phyloP scores from a whole-genome alignment of 352 stramenopile species.

The Phytophthora palmivora region DNA sequence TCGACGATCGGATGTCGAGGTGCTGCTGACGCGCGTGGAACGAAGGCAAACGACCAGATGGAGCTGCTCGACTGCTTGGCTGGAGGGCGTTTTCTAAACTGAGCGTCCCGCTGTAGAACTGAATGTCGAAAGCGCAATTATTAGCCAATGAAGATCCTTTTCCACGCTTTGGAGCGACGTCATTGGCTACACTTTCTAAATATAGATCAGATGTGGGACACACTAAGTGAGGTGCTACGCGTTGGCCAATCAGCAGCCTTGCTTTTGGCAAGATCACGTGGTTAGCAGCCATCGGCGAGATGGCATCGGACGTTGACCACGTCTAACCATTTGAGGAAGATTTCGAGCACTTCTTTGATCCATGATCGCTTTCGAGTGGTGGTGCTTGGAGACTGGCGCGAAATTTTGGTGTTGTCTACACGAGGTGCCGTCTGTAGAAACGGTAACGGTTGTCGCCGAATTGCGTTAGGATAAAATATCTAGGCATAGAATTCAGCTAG shows the following conservation, averaged over 20 bases:
- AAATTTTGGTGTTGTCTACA: not conserved
- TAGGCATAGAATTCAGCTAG: too few species aligned
- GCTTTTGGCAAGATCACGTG: not conserved
- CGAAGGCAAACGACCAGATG: not conserved
- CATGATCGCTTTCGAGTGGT: not conserved
- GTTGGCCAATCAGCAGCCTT: slow-evolving; percentile 1
- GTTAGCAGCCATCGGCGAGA: too few species aligned
- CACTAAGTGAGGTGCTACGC: slow-evolving; percentile 3
- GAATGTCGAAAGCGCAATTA: slow-evolving; percentile 18
- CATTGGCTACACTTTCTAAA: slow-evolving; percentile 9
- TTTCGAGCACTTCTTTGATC: not conserved
- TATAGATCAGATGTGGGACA: slow-evolving; percentile 8
- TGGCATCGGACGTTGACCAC: too few species aligned
- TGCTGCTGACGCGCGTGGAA: not conserved
- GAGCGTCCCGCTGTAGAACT: slow-evolving; percentile 10
- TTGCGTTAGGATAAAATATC: too few species aligned
- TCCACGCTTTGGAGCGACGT: not conserved
- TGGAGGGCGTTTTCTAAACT: slow-evolving; percentile 45
- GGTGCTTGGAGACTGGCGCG: not conserved
- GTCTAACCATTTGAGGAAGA: slow-evolving; percentile 1
- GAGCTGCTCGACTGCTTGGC: slow-evolving; percentile 28
- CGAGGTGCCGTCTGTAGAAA: not conserved
- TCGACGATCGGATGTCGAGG: slow-evolving; percentile 6
- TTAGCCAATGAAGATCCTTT: slow-evolving; percentile 18
- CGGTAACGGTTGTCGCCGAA: slow-evolving; percentile 1